phyloP scores from a whole-genome alignment of 2,329 filamentous ascomycete species.

The Cercospora berteroae region DNA sequence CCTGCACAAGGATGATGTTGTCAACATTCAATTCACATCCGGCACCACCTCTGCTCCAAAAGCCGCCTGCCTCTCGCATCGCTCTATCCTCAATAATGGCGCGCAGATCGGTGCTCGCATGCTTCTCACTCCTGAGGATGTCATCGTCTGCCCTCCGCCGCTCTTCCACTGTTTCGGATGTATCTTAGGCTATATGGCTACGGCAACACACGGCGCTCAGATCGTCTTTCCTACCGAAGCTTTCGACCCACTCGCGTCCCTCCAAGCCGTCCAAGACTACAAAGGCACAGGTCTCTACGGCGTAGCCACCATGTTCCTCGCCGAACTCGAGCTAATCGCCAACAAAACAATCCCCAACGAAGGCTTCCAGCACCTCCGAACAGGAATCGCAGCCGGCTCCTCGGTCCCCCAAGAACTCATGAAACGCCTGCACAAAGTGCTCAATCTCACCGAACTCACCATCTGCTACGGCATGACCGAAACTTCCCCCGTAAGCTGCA shows the following conservation, averaged over 20 bases:
- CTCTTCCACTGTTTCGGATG: constrained; percentile 76
- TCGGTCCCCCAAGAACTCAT: constrained; percentile 82
- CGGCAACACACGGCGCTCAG: constrained; percentile 74
- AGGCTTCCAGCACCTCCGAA: constrained; percentile 67
- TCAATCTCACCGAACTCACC: constrained; percentile 79
- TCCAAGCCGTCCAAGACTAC: constrained; percentile 63
- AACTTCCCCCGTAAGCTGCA: constrained; percentile 70
- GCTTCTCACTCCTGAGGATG: constrained; percentile 70
- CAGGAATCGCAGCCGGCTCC: constrained; percentile 87
- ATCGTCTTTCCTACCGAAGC: constrained; percentile 85
- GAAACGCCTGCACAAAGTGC: constrained; percentile 66
- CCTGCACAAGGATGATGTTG: constrained; percentile 64
- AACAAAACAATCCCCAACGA: constrained; percentile 39
- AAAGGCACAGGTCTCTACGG: constrained; percentile 73
- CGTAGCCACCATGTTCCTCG: constrained; percentile 92
- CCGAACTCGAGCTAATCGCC: constrained; percentile 72
- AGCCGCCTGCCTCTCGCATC: constrained; percentile 83
- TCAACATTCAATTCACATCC: constrained; percentile 96
- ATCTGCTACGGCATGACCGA: constrained; percentile 98
- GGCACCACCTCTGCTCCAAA: constrained; percentile 88
- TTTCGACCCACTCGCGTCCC: constrained; percentile 74
- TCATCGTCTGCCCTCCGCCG: constrained; percentile 63
- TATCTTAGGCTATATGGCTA: constrained; percentile 94
- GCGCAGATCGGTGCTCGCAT: constrained; percentile 79
- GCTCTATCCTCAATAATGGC: constrained; percentile 89